Evolutionary conservation across 2,329 filamentous ascomycete genomes (phyloP), one percentile per base, ranked within the genome.

Genomic region (Aureobasidium melanogenum): DNA sequence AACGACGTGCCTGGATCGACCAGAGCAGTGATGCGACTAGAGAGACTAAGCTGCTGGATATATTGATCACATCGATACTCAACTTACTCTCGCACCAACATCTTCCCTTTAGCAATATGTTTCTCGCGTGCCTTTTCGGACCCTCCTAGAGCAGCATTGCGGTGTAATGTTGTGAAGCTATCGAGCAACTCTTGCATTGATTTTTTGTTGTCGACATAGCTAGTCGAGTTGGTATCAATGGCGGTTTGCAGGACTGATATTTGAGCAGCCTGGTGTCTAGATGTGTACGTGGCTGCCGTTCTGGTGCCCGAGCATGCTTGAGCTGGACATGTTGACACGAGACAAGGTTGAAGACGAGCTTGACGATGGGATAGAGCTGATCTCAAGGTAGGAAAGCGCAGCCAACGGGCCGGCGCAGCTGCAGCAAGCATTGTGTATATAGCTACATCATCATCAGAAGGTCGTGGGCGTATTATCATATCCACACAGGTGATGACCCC

Each of bases 1-100:
- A 99, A 97, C 0, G 88, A 88, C 1, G 90, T 93, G 5, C 92
- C 92, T 0, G 90, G 88, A 71, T 99, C 93, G 64, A 97, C 83
- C 65, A 99, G 78, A 5, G 91, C 88, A 0, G 91, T 88, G 59
- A 99, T 84, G 36, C 93, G 86, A 74, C 69, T 72, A 57, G 9
- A 9, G 51, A 30, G 14, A 26, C 12, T 34, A 10, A 44, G 34
- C 6, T 32, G 9, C 14, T 9, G 28, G 41, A 22, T 1, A 3
- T 1, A 9, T 14, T 19, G 1, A 44, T 50, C 15, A n/a, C 8
- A 9, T 8, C 5, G 15, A 28, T 14, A 32, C 19, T 26, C 17
- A n/a, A 66, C 70, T 65, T 67, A 76, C 74, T 97, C 93, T 66
- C 94, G 80, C 2, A 92, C 91, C 61, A 99, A 82, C 91, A 97